phyloP scores from a whole-genome alignment of 78 protist genomes.

The Isochrysis galbana region DNA sequence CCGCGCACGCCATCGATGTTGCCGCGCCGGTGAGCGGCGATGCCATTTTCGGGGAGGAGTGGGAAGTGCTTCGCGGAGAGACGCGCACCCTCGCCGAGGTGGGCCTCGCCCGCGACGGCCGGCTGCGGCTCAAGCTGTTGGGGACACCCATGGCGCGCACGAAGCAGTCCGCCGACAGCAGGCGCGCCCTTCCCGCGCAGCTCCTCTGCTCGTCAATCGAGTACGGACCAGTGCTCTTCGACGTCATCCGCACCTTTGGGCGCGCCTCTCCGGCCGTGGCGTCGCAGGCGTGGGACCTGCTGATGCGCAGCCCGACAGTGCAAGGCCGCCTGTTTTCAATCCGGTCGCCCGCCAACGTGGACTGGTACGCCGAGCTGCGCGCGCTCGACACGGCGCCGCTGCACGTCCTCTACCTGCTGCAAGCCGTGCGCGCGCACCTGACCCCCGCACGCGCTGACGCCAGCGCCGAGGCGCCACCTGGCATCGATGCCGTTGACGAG shows the following conservation, averaged over 20 bases:
- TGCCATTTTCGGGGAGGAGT: no score
- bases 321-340: not conserved
- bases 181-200: no score
- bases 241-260: not conserved
- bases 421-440: not conserved
- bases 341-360: not conserved
- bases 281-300: not conserved
- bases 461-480: not conserved
- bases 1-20: no score
- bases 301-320: not conserved
- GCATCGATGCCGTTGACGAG: not conserved
- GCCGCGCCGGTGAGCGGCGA: no score
- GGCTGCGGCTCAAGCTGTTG: no score
- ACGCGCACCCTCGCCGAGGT: no score
- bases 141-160: no score
- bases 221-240: not conserved
- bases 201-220: no score
- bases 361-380: not conserved
- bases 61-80: no score
- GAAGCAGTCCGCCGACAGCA: no score
- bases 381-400: not conserved
- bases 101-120: no score
- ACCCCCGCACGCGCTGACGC: not conserved
- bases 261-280: not conserved
- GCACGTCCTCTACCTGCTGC: not conserved